Conservation (phyloP, 2,329 filamentous ascomycete genomes). For the Aspergillus ochraceoroseus region DNA sequence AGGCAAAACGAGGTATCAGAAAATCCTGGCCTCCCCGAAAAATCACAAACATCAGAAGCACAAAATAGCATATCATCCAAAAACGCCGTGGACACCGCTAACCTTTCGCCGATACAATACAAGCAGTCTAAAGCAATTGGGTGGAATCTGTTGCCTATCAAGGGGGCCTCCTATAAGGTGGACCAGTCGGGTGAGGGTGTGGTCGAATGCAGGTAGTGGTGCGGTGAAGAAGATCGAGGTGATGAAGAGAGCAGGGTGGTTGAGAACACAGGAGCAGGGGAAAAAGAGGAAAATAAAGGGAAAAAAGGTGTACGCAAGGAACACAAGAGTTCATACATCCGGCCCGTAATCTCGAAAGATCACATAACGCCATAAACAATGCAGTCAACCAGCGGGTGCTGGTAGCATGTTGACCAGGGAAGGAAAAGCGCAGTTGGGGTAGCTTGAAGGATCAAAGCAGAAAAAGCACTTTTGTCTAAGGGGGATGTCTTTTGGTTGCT, state of each 20-base stretch:
- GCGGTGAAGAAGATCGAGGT: background rate
- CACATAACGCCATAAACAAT: conserved; percentile 33
- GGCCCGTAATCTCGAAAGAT: conserved; percentile 30
- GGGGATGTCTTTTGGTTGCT: conserved; percentile 1
- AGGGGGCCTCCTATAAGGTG: conserved; percentile 9
- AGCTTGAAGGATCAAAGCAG: conserved; percentile 9
- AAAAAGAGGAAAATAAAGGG: conserved; percentile 4
- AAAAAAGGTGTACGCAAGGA: conserved; percentile 11
- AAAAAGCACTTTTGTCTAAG: conserved; percentile 15
- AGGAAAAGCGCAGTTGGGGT: conserved; percentile 5
- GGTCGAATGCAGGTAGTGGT: background rate
- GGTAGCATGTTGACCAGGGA: conserved; percentile 1
- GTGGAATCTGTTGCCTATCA: conserved; percentile 15
- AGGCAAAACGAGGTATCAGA: conserved; percentile 12
- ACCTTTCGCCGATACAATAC: conserved; percentile 24
- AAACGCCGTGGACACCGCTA: conserved; percentile 19
- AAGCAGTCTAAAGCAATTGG: conserved; percentile 23
- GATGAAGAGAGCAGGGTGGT: conserved; percentile 1
- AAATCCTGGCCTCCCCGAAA: background rate
- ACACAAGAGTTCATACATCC: conserved; percentile 30
- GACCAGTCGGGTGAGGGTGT: conserved; percentile 5
- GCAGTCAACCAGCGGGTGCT: conserved; percentile 21
- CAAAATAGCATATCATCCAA: conserved; percentile 12
- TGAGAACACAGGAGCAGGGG: background rate
- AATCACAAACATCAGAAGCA: conserved; percentile 11